A percentile compares a stretch with the other conserved stretches of the same genome.
Conservation (phyloP, 106 monocot species). For the Allium cepa region DNA sequence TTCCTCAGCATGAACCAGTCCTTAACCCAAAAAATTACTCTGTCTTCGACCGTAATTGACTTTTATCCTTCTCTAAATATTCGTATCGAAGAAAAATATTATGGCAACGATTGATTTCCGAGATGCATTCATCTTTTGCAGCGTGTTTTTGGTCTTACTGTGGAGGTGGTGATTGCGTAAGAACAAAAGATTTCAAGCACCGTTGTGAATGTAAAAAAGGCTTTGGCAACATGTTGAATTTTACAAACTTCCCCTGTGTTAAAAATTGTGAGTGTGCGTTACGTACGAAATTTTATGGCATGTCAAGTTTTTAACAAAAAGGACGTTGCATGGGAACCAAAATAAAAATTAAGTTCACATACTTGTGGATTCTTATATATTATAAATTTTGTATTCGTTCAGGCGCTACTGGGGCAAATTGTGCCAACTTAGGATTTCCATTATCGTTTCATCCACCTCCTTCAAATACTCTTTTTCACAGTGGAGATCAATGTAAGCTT, state of each 20-base stretch:
- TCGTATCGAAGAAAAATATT: not conserved
- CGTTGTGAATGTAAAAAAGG: constrained; percentile 13
- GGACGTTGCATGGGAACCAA: too few relatives aligned
- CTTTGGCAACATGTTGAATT: constrained; percentile 13
- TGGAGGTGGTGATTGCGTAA: constrained; percentile 14
- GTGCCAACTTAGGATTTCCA: constrained; percentile 1
- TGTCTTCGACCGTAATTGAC: constrained; percentile 18
- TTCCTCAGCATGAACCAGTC: not conserved
- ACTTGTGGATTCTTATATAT: not conserved
- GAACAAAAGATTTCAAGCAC: constrained; percentile 11
- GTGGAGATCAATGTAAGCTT: not conserved
- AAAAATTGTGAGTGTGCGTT: constrained; percentile 8
- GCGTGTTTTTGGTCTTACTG: constrained; percentile 21
- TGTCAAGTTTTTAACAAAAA: not conserved
- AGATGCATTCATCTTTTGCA: not conserved
- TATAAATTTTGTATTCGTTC: not conserved
- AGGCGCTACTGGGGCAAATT: constrained; percentile 4
- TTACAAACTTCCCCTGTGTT: constrained; percentile 17
- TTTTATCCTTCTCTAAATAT: not conserved
- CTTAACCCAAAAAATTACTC: not conserved
- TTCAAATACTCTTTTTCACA: not conserved
- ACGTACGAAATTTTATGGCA: not conserved
- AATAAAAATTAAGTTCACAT: too few relatives aligned
- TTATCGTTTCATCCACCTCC: not conserved
- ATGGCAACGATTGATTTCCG: not conserved